phyloP scores from a whole-genome alignment of 176 grass and related monocot genomes.

The Zea luxurians region DNA sequence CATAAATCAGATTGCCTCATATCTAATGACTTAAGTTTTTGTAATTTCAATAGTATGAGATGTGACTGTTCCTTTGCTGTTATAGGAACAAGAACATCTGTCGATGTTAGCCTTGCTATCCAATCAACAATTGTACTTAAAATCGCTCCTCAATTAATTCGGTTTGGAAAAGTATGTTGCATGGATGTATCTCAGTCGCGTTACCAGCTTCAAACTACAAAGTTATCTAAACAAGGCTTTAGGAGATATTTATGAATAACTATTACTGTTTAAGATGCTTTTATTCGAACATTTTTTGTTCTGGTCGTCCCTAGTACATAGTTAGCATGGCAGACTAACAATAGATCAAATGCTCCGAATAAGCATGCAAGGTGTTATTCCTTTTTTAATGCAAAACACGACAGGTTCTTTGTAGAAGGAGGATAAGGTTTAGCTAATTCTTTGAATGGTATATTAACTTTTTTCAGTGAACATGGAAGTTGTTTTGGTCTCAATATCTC shows the following conservation, averaged over 20 bases:
- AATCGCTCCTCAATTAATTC: conserved; percentile 90
- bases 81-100: conserved; percentile 65
- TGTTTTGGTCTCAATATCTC: neutral
- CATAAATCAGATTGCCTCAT: conserved; percentile 15
- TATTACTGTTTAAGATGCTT: neutral
- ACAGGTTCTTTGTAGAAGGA: neutral
- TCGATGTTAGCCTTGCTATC: conserved; percentile 90
- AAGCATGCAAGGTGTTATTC: neutral
- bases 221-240: neutral
- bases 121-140: conserved; percentile 88
- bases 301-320: neutral
- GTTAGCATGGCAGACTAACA: neutral
- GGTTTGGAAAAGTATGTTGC: conserved; percentile 83
- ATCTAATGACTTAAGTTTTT: neutral
- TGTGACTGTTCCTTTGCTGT: conserved; percentile 35
- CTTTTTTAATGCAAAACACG: neutral
- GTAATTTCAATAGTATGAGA: conserved; percentile 26
- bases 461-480: conserved; percentile 3
- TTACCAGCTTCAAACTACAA: conserved; percentile 7
- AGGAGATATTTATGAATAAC: conserved; percentile 3
- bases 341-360: conserved; percentile 10
- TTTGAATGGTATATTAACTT: neutral
- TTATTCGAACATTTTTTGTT: neutral
- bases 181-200: conserved; percentile 16
- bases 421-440: neutral